phyloP scores from a whole-genome alignment of 2,329 filamentous ascomycete species.

The Claviceps cyperi region DNA sequence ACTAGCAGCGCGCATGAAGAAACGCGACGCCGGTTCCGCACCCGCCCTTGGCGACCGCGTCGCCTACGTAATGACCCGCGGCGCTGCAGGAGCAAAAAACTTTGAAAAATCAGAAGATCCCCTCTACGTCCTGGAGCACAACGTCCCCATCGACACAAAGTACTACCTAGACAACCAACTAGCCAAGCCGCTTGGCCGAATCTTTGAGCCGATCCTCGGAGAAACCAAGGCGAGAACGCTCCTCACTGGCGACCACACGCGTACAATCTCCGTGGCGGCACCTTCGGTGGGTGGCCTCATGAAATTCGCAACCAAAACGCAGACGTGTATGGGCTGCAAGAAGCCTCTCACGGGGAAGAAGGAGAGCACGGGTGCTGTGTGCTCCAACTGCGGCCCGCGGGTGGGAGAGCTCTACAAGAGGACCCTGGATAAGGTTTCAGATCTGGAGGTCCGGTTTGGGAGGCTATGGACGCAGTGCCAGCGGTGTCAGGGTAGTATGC shows the following conservation, averaged over 20 bases:
- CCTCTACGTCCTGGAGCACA: slow-evolving; percentile 93
- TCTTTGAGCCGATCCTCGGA: slow-evolving; percentile 94
- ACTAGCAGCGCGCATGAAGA: slow-evolving; percentile 33
- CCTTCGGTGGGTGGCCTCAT: slow-evolving; percentile 86
- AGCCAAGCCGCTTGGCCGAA: slow-evolving; percentile 81
- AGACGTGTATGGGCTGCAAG: slow-evolving; percentile 98
- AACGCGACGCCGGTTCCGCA: slow-evolving; percentile 88
- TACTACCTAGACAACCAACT: slow-evolving; percentile 99
- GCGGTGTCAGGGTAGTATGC: slow-evolving; percentile 50
- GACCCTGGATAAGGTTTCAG: slow-evolving; percentile 73
- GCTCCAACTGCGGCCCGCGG: slow-evolving; percentile 67
- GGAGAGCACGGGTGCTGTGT: slow-evolving; percentile 76
- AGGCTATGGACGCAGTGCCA: slow-evolving; percentile 2
- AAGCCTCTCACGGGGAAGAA: slow-evolving; percentile 73
- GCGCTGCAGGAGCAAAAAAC: slow-evolving; percentile 76
- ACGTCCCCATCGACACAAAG: slow-evolving; percentile 92
- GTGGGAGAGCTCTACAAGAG: slow-evolving; percentile 90
- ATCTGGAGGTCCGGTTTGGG: slow-evolving; percentile 85
- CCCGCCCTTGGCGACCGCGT: slow-evolving; percentile 89
- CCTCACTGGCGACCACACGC: slow-evolving; percentile 84
- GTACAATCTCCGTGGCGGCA: slow-evolving; percentile 83
- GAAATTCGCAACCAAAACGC: slow-evolving; percentile 97
- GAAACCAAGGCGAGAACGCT: slow-evolving; percentile 81
- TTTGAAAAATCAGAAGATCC: slow-evolving; percentile 97
- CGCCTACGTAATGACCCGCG: slow-evolving; percentile 95